A percentile compares a stretch with the other conserved stretches of the same genome.
Evolutionary conservation across 345 rosid genomes (phyloP).

Genomic region (Excoecaria agallocha): DNA sequence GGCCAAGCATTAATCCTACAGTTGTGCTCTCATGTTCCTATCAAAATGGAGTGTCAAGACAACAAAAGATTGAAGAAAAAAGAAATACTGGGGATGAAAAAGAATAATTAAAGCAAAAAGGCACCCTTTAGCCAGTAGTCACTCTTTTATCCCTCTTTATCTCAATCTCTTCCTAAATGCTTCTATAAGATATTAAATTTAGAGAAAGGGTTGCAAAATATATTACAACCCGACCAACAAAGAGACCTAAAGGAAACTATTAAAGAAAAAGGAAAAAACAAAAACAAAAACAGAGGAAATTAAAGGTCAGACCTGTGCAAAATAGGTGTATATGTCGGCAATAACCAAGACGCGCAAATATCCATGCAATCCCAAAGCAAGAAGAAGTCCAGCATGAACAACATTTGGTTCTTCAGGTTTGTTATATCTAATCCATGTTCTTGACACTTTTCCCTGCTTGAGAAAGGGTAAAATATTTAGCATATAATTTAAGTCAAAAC

Average conservation of each 20-base stretch:
- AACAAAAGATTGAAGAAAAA: slow-evolving; percentile 8
- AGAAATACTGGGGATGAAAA: neutral
- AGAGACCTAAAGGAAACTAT: neutral
- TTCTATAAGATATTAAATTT: neutral
- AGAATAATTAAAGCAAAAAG: neutral
- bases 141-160: too few species aligned
- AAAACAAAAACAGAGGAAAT: neutral
- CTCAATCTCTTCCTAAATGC: neutral
- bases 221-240: neutral
- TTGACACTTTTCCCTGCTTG: slow-evolving; percentile 89
- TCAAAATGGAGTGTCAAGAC: slow-evolving; percentile 17
- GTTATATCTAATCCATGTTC: slow-evolving; percentile 93
- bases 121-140: neutral
- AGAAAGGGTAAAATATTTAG: slow-evolving; percentile 11
- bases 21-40: slow-evolving; percentile 95
- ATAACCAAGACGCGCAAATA: slow-evolving; percentile 68
- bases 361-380: slow-evolving; percentile 94
- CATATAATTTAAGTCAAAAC: slow-evolving; percentile 7
- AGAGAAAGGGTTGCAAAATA: too few species aligned
- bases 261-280: neutral
- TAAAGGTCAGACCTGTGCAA: slow-evolving; percentile 57
- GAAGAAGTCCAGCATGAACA: slow-evolving; percentile 89
- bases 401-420: slow-evolving; percentile 84
- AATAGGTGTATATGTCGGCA: slow-evolving; percentile 78
- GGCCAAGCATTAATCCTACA: slow-evolving; percentile 92